Evolutionary conservation across 1,284 basidiomycete genomes (phyloP).

Genomic region (Inonotus obliquus): DNA sequence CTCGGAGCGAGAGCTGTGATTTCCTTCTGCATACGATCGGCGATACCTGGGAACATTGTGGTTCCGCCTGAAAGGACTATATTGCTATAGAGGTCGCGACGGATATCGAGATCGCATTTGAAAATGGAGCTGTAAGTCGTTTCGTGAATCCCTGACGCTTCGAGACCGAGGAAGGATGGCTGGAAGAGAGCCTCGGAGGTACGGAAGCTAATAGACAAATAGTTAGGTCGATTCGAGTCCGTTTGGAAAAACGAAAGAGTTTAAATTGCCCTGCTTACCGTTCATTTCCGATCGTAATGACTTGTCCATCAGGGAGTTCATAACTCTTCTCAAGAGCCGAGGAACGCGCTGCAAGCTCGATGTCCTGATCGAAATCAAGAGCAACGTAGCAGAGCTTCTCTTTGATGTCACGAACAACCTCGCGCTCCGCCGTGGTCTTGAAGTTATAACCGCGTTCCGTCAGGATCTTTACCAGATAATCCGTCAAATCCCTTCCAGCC

Average conservation of each 20-base stretch:
- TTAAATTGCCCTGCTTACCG: constrained; percentile 54
- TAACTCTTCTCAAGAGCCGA: constrained; percentile 94
- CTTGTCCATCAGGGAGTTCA: constrained; percentile 94
- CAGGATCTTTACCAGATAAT: constrained; percentile 89
- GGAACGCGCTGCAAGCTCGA: constrained; percentile 89
- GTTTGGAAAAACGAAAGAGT: background rate
- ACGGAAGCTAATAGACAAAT: constrained; percentile 65
- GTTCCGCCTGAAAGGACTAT: constrained; percentile 95
- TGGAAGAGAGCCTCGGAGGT: constrained; percentile 97
- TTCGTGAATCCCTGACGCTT: constrained; percentile 94
- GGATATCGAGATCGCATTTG: constrained; percentile 78
- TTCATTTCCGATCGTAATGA: constrained; percentile 96
- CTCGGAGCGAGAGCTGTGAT: constrained; percentile 82
- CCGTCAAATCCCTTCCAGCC: constrained; percentile 93
- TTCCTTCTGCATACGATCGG: constrained; percentile 98
- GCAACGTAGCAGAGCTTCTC: constrained; percentile 98
- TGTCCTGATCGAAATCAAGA: constrained; percentile 94
- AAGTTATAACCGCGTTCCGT: constrained; percentile 94
- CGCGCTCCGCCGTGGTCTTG: constrained; percentile 91
- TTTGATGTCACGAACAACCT: constrained; percentile 98
- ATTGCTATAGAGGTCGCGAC: constrained; percentile 90
- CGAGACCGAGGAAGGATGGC: constrained; percentile 89
- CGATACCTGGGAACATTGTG: constrained; percentile 97
- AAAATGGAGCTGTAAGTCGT: constrained; percentile 90
- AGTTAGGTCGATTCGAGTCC: constrained; percentile 18